Conservation (phyloP, 2,329 filamentous ascomycete species). For the Microdochium paspali region DNA sequence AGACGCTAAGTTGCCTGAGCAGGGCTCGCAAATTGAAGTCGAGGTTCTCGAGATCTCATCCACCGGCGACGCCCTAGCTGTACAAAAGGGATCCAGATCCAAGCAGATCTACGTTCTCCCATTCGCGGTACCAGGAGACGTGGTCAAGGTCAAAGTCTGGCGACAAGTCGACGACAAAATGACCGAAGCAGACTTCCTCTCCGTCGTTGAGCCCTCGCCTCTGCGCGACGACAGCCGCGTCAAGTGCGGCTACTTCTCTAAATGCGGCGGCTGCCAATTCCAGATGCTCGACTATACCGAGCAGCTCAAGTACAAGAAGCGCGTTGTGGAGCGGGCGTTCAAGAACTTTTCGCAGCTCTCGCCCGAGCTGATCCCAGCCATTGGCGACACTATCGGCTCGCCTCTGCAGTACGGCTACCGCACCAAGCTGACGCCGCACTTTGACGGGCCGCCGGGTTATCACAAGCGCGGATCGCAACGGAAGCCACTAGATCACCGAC, state of each 20-base stretch:
- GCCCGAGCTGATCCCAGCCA: slow-evolving; percentile 61
- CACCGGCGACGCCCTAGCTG: slow-evolving; percentile 81
- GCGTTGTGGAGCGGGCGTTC: slow-evolving; percentile 85
- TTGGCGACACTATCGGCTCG: slow-evolving; percentile 80
- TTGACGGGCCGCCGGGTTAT: slow-evolving; percentile 63
- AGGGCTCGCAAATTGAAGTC: slow-evolving; percentile 69
- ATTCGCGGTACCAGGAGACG: slow-evolving; percentile 80
- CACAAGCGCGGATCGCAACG: slow-evolving; percentile 31
- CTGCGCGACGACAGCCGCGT: slow-evolving; percentile 70
- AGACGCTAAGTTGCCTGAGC: slow-evolving; percentile 43
- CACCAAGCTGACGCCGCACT: slow-evolving; percentile 95
- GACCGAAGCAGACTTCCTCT: slow-evolving; percentile 73
- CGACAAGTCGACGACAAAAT: slow-evolving; percentile 61
- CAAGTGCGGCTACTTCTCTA: slow-evolving; percentile 76
- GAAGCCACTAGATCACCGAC: slow-evolving; percentile 48
- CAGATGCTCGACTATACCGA: slow-evolving; percentile 90
- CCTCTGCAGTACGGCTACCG: slow-evolving; percentile 89
- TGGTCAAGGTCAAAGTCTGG: slow-evolving; percentile 67
- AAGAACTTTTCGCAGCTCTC: slow-evolving; percentile 80
- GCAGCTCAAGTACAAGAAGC: slow-evolving; percentile 76
- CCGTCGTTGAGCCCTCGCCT: slow-evolving; percentile 62
- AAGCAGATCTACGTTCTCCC: slow-evolving; percentile 74
- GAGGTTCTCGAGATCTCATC: slow-evolving; percentile 78
- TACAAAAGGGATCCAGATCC: slow-evolving; percentile 52
- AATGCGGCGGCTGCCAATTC: slow-evolving; percentile 89